Evolutionary conservation across 768 basidiomycete genomes (phyloP).

Genomic region (Filobasidium wieringae): DNA sequence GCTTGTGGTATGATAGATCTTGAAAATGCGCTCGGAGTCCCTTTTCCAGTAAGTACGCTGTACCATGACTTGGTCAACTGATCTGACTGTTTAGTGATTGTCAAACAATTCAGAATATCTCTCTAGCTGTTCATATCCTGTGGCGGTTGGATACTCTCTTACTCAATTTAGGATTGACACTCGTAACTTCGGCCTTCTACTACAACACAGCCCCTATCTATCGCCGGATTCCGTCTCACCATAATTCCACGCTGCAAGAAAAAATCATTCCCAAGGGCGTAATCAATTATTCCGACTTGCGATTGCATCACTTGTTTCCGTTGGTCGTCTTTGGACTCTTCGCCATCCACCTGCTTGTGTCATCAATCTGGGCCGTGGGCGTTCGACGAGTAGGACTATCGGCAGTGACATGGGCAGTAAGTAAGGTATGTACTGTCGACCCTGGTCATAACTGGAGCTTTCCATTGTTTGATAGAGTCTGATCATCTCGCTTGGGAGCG

Average conservation of each 20-base stretch:
- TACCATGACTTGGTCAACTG: not conserved
- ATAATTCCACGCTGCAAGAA: too few species aligned
- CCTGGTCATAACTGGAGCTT: not conserved
- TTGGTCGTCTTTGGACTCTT: constrained; percentile 24
- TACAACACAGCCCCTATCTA: constrained; percentile 35
- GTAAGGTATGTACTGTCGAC: constrained; percentile 11
- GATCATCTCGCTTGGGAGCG: constrained; percentile 33
- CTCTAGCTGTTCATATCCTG: constrained; percentile 32
- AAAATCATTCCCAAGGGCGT: too few species aligned
- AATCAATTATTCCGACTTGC: too few species aligned
- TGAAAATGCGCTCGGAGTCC: constrained; percentile 32
- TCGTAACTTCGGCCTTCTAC: constrained; percentile 35
- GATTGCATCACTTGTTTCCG: too few species aligned
- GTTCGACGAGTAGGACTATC: constrained; percentile 33
- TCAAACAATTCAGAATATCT: constrained; percentile 24
- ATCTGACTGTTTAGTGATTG: too few species aligned
- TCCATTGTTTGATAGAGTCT: constrained; percentile 27
- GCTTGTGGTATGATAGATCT: too few species aligned
- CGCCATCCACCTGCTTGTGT: constrained; percentile 23
- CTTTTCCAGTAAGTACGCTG: constrained; percentile 30
- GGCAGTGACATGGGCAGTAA: constrained; percentile 38
- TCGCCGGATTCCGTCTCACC: constrained; percentile 6
- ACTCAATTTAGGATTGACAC: constrained; percentile 34
- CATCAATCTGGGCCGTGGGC: constrained; percentile 29
- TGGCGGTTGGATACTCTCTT: constrained; percentile 37